Evolutionary conservation across 306 rosid species (phyloP).

Genomic region (Ormosia emarginata): DNA sequence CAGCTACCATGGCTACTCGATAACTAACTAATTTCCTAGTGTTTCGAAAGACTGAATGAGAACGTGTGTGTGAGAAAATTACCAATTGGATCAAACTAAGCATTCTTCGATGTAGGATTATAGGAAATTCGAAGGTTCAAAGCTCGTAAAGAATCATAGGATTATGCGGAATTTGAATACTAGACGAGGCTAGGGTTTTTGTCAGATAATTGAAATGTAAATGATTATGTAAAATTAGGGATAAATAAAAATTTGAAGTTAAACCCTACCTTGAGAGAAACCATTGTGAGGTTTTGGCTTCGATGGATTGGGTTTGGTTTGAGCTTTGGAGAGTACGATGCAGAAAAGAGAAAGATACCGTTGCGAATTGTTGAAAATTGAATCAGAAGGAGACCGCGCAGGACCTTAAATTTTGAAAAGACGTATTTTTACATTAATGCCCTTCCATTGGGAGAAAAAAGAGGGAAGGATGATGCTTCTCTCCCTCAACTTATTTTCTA

Average conservation of each 20-base stretch:
- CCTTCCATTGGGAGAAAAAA: background rate
- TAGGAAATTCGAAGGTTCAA: background rate
- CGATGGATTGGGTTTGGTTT: conserved; percentile 2
- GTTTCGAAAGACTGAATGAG: background rate
- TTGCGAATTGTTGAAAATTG: background rate
- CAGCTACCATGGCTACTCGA: conserved; percentile 23
- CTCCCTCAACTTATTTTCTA: too few relatives aligned
- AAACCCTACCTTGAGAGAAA: conserved; percentile 11
- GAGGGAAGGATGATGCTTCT: too few relatives aligned
- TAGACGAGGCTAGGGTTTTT: background rate
- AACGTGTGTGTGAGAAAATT: background rate
- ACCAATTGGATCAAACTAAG: background rate
- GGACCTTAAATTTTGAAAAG: conserved; percentile 4
- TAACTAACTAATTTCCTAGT: background rate
- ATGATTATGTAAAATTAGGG: background rate
- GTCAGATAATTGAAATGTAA: background rate
- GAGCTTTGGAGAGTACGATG: background rate
- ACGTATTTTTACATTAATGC: background rate
- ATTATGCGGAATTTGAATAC: background rate
- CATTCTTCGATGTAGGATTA: background rate
- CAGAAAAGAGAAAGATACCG: background rate
- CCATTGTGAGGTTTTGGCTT: conserved; percentile 29
- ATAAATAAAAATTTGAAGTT: background rate
- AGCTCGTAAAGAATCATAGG: background rate
- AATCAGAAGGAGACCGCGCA: background rate